Conservation (phyloP, 2,329 filamentous ascomycete species). For the Alternaria sp. region DNA sequence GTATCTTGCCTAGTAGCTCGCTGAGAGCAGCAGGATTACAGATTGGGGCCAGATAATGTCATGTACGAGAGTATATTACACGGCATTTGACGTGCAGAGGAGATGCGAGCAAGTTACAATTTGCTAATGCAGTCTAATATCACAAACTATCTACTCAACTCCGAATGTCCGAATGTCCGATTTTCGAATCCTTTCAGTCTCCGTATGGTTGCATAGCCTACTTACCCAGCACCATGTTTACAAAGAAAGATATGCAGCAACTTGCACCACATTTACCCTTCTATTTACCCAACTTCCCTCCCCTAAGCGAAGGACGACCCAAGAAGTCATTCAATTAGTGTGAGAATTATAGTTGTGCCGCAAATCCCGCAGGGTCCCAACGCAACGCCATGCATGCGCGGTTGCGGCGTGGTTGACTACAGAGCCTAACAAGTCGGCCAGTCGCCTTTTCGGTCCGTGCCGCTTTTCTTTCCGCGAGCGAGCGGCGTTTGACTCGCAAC, state of each 20-base stretch:
- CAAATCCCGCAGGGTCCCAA: constrained; percentile 5
- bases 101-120: background rate
- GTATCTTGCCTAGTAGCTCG: background rate
- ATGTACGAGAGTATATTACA: constrained; percentile 2
- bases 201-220: background rate
- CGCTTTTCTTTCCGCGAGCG: constrained; percentile 2
- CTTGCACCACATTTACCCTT: background rate
- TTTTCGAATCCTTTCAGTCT: background rate
- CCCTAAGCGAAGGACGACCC: constrained; percentile 4
- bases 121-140: constrained; percentile 2
- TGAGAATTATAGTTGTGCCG: background rate
- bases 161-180: background rate
- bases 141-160: constrained; percentile 2
- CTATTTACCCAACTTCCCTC: background rate
- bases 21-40: constrained; percentile 4
- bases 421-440: background rate
- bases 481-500: background rate
- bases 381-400: constrained; percentile 9
- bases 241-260: background rate
- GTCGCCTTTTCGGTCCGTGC: constrained; percentile 3
- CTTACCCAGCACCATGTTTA: background rate
- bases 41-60: background rate
- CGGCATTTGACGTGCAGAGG: background rate
- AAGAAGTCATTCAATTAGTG: background rate
- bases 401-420: constrained; percentile 11